These are phyloP conservation scores for Pogostemon cablin DNA, from an alignment of 257 asterid species.

Conservation along the genomic window DNA sequence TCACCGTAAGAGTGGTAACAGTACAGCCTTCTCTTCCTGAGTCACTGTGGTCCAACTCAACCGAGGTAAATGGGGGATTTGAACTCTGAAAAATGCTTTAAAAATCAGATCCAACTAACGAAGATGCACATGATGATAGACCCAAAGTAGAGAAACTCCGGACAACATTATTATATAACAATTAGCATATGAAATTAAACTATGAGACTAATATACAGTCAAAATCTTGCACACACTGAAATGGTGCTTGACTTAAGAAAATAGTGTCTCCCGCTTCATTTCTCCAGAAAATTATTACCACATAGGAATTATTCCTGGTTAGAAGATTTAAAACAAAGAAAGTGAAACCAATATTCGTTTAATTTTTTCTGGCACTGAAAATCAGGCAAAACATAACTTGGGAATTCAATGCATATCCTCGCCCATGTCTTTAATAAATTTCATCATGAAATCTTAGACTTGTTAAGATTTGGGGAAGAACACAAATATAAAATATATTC, in stretches of 20 bases:
- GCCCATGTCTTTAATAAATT: background rate
- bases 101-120: constrained; percentile 25
- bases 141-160: background rate
- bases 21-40: constrained; percentile 99
- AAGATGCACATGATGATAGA: constrained; percentile 13
- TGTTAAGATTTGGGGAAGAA: background rate
- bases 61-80: constrained; percentile 97
- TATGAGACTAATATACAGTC: constrained; percentile 17
- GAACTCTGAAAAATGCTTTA: constrained; percentile 72
- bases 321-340: constrained; percentile 25
- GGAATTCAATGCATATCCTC: background rate
- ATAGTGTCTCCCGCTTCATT: constrained; percentile 22
- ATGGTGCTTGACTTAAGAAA: constrained; percentile 8
- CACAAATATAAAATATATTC: background rate
- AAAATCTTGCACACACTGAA: constrained; percentile 14
- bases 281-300: constrained; percentile 22
- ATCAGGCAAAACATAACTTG: constrained; percentile 14
- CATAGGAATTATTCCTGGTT: constrained; percentile 3
- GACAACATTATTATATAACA: constrained; percentile 20
- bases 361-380: constrained; percentile 20
- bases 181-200: constrained; percentile 4
- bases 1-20: constrained; percentile 94
- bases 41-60: constrained; percentile 98
- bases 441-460: constrained; percentile 10
- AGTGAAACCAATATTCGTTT: background rate